Conservation (phyloP, 441 rosid species). For the Bruguiera hainesii region DNA sequence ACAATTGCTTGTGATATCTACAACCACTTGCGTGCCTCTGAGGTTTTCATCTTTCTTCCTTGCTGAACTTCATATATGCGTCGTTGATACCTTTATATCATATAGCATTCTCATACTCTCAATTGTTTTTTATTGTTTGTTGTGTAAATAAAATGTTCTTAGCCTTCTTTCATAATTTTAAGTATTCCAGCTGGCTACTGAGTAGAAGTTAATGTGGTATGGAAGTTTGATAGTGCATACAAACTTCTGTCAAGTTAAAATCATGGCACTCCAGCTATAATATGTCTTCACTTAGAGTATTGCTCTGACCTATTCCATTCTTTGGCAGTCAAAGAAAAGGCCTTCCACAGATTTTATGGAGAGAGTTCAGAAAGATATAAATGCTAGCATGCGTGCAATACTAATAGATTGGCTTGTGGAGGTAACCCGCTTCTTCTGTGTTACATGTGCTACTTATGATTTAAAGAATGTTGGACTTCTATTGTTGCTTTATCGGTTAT, state of each 20-base stretch:
- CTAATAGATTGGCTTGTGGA: conserved; percentile 92
- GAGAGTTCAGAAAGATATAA: conserved; percentile 58
- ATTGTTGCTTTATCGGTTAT: neutral
- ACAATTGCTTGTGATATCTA: conserved; percentile 83
- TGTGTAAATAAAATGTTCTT: neutral
- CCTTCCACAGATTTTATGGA: conserved; percentile 86
- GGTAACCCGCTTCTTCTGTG: conserved; percentile 34
- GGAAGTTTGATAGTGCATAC: too few relatives aligned
- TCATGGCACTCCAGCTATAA: neutral
- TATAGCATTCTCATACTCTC: neutral
- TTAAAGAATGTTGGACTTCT: neutral
- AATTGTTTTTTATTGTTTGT: neutral
- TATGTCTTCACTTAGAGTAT: neutral
- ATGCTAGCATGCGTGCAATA: conserved; percentile 80
- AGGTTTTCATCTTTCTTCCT: conserved; percentile 42
- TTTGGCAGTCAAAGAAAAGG: conserved; percentile 59
- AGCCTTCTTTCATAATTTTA: neutral
- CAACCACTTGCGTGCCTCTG: conserved; percentile 76
- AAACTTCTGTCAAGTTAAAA: too few relatives aligned
- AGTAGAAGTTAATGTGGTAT: neutral
- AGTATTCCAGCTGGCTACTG: neutral
- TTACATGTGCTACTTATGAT: neutral
- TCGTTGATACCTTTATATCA: neutral
- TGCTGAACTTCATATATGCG: neutral
- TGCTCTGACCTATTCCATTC: neutral